These are phyloP conservation scores for Kodamaea alishanica DNA, from an alignment of 1,139 yeast genomes.

Conservation along the genomic window DNA sequence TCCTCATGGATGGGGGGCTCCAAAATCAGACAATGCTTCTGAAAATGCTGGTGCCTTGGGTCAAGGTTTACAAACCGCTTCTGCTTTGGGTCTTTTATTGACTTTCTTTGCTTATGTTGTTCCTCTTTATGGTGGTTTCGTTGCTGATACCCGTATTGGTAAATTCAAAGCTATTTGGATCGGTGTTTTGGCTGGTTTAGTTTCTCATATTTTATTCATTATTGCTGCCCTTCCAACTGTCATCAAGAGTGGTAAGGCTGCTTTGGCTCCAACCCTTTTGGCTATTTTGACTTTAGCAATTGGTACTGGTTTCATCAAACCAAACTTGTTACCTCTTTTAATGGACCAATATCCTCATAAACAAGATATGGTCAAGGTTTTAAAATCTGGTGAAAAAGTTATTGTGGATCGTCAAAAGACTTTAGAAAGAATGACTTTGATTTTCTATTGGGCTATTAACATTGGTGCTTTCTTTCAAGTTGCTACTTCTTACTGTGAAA, in stretches of 20 bases:
- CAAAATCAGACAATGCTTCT: constrained; percentile 9
- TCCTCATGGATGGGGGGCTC: constrained; percentile 17
- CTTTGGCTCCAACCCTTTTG: constrained; percentile 17
- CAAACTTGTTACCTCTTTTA: constrained; percentile 49
- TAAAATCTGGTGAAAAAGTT: constrained; percentile 61
- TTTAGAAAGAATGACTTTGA: constrained; percentile 68
- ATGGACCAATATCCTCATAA: constrained; percentile 53
- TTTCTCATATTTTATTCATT: constrained; percentile 22
- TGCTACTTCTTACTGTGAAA: constrained; percentile 72
- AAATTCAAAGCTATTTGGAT: constrained; percentile 22
- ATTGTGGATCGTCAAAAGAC: constrained; percentile 70
- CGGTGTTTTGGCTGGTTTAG: constrained; percentile 22
- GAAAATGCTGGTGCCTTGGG: constrained; percentile 20
- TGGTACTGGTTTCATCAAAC: constrained; percentile 51
- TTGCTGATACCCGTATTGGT: constrained; percentile 21
- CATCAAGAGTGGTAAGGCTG: constrained; percentile 16
- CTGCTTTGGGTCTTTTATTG: constrained; percentile 19
- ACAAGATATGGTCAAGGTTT: constrained; percentile 55
- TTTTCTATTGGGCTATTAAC: constrained; percentile 78
- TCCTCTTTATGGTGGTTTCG: constrained; percentile 22
- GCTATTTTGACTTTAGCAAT: constrained; percentile 20
- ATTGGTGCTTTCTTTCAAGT: constrained; percentile 75
- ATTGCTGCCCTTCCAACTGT: constrained; percentile 20
- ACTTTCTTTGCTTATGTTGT: constrained; percentile 21
- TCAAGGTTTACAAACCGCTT: constrained; percentile 18